A percentile compares a stretch with the other conserved stretches of the same genome.
These are phyloP conservation scores for Acanthamoeba castellanii DNA, from an alignment of 208 protist species.

Conservation along the genomic window DNA sequence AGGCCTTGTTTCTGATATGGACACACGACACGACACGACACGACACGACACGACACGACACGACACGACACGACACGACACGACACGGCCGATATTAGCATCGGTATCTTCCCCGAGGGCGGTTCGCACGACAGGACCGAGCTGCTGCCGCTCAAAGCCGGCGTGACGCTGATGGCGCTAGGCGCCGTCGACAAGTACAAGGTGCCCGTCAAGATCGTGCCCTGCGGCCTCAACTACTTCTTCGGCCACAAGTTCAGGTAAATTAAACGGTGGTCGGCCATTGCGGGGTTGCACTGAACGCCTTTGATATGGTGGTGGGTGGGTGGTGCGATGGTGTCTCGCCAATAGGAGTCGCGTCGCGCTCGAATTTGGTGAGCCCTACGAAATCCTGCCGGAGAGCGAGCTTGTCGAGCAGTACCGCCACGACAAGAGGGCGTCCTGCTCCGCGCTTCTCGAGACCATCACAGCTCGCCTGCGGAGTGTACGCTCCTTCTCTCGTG, in stretches of 20 bases:
- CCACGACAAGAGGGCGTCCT: slow-evolving; percentile 32
- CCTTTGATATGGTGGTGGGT: no score
- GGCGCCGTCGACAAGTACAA: slow-evolving; percentile 91
- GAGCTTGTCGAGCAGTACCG: slow-evolving; percentile 65
- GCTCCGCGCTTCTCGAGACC: slow-evolving; percentile 23
- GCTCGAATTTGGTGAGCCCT: slow-evolving; percentile 67
- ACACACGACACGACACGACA: no score
- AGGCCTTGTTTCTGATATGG: no score
- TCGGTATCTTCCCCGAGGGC: slow-evolving; percentile 97
- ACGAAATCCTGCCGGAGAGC: slow-evolving; percentile 29
- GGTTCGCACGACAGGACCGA: slow-evolving; percentile 96
- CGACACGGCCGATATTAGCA: background rate
- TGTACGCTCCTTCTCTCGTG: background rate
- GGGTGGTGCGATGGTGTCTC: background rate
- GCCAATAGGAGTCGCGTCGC: slow-evolving; percentile 31
- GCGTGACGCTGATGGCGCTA: slow-evolving; percentile 95
- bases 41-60: no score
- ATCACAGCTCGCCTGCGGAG: slow-evolving; percentile 41
- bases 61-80: no score
- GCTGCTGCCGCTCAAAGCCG: slow-evolving; percentile 96
- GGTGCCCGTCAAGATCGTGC: slow-evolving; percentile 92
- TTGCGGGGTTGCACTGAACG: no score
- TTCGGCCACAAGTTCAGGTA: slow-evolving; percentile 95
- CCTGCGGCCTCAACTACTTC: slow-evolving; percentile 94
- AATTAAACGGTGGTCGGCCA: background rate